Evolutionary conservation across 495 filamentous ascomycete species (phyloP).

Genomic region (Penicillium diatomitis): DNA sequence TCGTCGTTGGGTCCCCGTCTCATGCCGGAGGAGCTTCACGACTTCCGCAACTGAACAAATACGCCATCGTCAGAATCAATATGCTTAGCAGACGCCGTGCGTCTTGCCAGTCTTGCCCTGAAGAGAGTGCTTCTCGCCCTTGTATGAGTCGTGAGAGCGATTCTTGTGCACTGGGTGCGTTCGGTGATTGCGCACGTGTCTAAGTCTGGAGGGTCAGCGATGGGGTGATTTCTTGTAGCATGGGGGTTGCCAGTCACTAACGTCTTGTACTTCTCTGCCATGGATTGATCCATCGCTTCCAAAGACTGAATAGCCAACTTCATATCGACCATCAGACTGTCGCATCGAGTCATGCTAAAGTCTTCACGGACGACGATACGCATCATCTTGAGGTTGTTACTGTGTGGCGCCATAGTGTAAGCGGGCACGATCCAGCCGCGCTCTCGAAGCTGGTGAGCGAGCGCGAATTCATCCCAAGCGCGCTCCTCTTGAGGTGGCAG

Average conservation of each 20-base stretch:
- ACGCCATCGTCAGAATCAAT: not conserved
- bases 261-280: constrained; percentile 54
- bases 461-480: constrained; percentile 71
- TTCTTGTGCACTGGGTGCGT: constrained; percentile 45
- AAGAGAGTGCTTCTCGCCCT: constrained; percentile 71
- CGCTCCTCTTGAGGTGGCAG: constrained; percentile 48
- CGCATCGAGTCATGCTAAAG: constrained; percentile 68
- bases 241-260: constrained; percentile 10
- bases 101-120: constrained; percentile 87
- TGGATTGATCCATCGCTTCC: constrained; percentile 61
- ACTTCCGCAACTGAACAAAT: no score
- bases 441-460: constrained; percentile 73
- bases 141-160: constrained; percentile 57
- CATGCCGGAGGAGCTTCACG: no score
- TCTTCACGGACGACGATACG: constrained; percentile 84
- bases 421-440: constrained; percentile 87
- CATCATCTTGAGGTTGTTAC: constrained; percentile 70
- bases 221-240: not conserved
- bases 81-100: constrained; percentile 63
- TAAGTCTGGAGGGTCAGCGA: constrained; percentile 11
- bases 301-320: constrained; percentile 59
- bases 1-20: no score
- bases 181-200: constrained; percentile 47
- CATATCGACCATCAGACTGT: constrained; percentile 63
- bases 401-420: constrained; percentile 89